Evolutionary conservation across 202 grass and related monocot species (phyloP), one percentile per base, ranked within the genome.

Genomic region (Zoysia matrella): DNA sequence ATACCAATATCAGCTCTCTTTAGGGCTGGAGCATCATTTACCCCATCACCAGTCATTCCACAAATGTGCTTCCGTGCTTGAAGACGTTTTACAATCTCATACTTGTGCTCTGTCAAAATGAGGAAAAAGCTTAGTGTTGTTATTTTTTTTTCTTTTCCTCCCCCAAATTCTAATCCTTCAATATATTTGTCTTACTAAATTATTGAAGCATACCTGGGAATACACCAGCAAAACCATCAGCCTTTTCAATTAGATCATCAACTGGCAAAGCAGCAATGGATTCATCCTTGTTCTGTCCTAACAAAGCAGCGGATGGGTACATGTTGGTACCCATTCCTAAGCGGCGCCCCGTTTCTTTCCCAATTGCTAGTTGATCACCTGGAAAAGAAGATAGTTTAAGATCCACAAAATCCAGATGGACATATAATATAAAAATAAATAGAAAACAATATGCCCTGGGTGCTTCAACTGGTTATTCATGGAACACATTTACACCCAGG

Each of bases 1-100:
- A 98, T 98, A 65, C 92, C 90, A 58, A 98, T 98, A 77, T 98
- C 95, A 80, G 92, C 95, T 85, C 93, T 98, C 84, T 98, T 98
- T 77, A 94, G 77, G 14, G 95, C 95, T 4, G 95, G 95, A 76
- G 90, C 95, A 80, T 98, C 95, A 11, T 98, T 94, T 64, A 98
- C 92, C 55, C 95, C 95, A 93, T 94, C 95, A 65, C 95, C 95
- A 60, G 90, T 98, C 92, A 98, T 98, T 69, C 95, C 95, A 64
- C 95, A 98, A n/a, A 98, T 94, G 82, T 98, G 95, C 71, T 98
- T 94, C 47, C 92, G 86, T 72, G 87, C 92, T 93, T 98, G 95
- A 67, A 98, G 88, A 73, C 87, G 90, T 74, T 92, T 98, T 66
- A 98, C 92, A 65, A 98, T 98, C 73, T 98, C 95, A 74, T 98